Evolutionary conservation across 768 basidiomycete genomes (phyloP), one percentile per base, ranked within the genome.

Genomic region (Dendrothele bispora): DNA sequence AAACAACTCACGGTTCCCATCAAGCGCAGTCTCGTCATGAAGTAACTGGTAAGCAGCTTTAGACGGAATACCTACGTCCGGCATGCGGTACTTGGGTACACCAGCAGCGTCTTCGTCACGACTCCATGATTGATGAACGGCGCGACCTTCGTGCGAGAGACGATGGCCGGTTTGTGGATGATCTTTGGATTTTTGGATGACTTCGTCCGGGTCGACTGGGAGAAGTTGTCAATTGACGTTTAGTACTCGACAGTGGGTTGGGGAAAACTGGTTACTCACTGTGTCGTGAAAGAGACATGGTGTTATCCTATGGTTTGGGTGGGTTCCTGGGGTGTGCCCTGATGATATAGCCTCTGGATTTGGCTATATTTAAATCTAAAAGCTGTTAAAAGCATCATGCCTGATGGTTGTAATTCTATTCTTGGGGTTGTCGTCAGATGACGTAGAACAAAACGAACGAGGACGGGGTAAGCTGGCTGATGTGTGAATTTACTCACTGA

Each of bases 21-120:
- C 80, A 5, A 83, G 68, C 1, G 70, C 66, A 14, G 78, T 72
- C 62, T 86, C 81, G 55, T 82, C 80, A 55, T 77, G 75, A 7
- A 78, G 60, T 36, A 78, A 64, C 53, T 78, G 75, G 56, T 76
- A 76, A 0, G 77, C 77, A 4, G 73, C 65, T 45, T 66, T 69
- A 11, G 71, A 70, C 11, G 68, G 63, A 36, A 77, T 74, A 2
- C 77, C 77, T 5, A 64, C 46, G 37, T 59, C 60, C 5, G 78
- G 78, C 14, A 80, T 61, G 1, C 63, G 63, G 54, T 75, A 78
- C 57, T 80, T 80, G 25, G 77, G 73, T 17, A 68, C 61, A 4
- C 50, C 48, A 4, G 68, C 63, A 14, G 53, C 45, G 17, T 46
- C 45, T 46, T 46, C 45, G 38, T 46, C 45, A 25, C 45, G 45